Evolutionary conservation across 108 stramenopile species (phyloP), one percentile per base, ranked within the genome.

Genomic region (Cylindrotheca fusiformis): DNA sequence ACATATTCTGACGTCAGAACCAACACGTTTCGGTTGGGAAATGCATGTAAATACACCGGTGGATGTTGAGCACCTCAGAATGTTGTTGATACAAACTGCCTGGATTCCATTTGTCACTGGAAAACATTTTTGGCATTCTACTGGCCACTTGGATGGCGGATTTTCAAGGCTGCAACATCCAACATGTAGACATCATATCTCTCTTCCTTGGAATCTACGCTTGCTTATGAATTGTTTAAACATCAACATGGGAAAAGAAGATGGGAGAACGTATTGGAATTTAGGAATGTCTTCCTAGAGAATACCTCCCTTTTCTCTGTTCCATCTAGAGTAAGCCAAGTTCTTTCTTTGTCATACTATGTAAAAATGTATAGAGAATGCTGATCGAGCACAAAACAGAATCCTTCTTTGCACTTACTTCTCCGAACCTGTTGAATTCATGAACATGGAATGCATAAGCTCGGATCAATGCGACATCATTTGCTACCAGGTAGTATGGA

Each of bases 71-170:
- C 26, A 63, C 19, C 44, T 78, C 26, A 48, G 54, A 48, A 57
- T 18, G 21, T 41, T 78, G 57, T 30, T 78, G 2, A 14, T 69
- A 26, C 77, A 78, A 48, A 69, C 77, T 0, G 59, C 77, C 8
- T 78, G 77, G 77, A 78, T 78, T 31, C 73, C 73, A 10, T 2
- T 67, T 20, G 67, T 53, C 0, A 58, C 57, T 4, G 75, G 75
- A 20, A 28, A 49, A 4, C 29, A 31, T 12, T 54, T 61, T 36
- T 63, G 58, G 47, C 45, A 65, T 49, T 10, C 36, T 6, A 41
- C 36, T 41, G 67, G 49, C 5, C 75, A 76, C 41, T 55, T 69
- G 67, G 75, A 76, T 51, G 75, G 75, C 14, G 63, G 49, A 0
- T 76, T 69, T 47, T 49, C 63, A 0, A 26, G 27, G 3, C 2